phyloP scores from a whole-genome alignment of 2,329 filamentous ascomycete genomes.

The Colletotrichum orchidophilum region DNA sequence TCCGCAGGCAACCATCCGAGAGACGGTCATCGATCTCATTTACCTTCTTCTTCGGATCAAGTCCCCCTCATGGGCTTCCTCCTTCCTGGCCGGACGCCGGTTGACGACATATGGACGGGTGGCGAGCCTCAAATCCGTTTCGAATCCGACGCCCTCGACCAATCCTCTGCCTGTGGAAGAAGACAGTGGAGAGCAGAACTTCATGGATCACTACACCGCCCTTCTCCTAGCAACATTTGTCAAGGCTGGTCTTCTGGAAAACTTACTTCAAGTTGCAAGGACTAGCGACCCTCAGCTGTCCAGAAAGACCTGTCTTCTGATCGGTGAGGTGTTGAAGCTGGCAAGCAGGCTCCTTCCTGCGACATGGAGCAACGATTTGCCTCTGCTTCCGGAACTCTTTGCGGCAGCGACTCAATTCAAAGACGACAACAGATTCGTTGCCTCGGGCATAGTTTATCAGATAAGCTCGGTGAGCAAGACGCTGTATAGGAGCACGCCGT shows the following conservation, averaged over 20 bases:
- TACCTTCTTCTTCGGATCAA: conserved; percentile 88
- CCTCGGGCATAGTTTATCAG: conserved; percentile 93
- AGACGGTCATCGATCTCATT: conserved; percentile 87
- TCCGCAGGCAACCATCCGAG: conserved; percentile 65
- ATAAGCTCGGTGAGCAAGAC: conserved; percentile 97
- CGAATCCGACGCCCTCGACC: conserved; percentile 44
- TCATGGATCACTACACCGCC: conserved; percentile 94
- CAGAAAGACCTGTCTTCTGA: conserved; percentile 87
- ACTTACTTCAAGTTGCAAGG: conserved; percentile 71
- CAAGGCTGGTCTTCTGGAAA: conserved; percentile 76
- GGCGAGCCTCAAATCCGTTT: conserved; percentile 77
- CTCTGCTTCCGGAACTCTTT: conserved; percentile 88
- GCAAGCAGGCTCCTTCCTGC: conserved; percentile 86
- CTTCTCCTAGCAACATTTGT: conserved; percentile 87
- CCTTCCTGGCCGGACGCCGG: conserved; percentile 90
- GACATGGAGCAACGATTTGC: conserved; percentile 83
- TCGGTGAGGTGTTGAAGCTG: conserved; percentile 91
- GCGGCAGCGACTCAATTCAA: conserved; percentile 77
- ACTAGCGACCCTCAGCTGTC: conserved; percentile 75
- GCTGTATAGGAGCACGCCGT: conserved; percentile 77
- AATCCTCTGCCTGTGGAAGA: conserved; percentile 66
- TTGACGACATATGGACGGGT: conserved; percentile 97
- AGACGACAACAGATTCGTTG: conserved; percentile 77
- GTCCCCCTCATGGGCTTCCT: conserved; percentile 91
- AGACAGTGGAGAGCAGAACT: conserved; percentile 77